These are phyloP conservation scores for Penicillium cosmopolitanum DNA, from an alignment of 495 filamentous ascomycete species.

Conservation along the genomic window DNA sequence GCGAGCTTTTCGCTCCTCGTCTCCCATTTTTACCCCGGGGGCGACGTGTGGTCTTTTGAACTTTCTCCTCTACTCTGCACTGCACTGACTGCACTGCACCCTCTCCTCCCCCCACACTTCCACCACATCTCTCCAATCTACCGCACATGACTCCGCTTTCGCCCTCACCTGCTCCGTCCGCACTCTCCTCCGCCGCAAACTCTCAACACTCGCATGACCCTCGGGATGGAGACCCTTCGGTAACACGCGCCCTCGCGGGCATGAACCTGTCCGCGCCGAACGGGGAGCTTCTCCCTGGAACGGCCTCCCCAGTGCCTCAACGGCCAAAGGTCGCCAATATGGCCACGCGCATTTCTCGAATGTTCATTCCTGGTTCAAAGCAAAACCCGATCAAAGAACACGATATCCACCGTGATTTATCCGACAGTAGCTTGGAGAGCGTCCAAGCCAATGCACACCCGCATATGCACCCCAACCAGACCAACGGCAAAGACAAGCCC, in stretches of 20 bases:
- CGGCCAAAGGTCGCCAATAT: slow-evolving; percentile 52
- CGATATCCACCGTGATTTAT: slow-evolving; percentile 40
- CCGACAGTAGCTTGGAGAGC: slow-evolving; percentile 47
- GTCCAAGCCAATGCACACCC: slow-evolving; percentile 22
- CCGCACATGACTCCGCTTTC: slow-evolving; percentile 55
- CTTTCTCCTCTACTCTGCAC: background rate
- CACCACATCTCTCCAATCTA: slow-evolving; percentile 21
- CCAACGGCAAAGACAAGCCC: slow-evolving; percentile 33
- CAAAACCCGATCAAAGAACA: slow-evolving; percentile 35
- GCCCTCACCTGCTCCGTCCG: slow-evolving; percentile 48
- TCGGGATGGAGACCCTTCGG: slow-evolving; percentile 49
- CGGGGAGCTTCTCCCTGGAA: slow-evolving; percentile 37
- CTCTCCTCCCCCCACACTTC: slow-evolving; percentile 8
- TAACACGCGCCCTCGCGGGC: slow-evolving; percentile 52
- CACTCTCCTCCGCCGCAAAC: slow-evolving; percentile 48
- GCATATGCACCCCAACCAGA: background rate
- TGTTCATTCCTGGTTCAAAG: slow-evolving; percentile 53
- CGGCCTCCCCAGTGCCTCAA: slow-evolving; percentile 39
- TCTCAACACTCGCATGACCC: slow-evolving; percentile 45
- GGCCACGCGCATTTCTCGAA: slow-evolving; percentile 61
- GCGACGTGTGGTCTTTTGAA: slow-evolving; percentile 14
- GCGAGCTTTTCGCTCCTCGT: slow-evolving; percentile 28
- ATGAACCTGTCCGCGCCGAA: slow-evolving; percentile 47
- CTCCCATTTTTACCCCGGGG: slow-evolving; percentile 17
- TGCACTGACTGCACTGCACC: too few relatives aligned